Percentiles rank a stretch among this genome's conserved stretches.
phyloP scores from a whole-genome alignment of 805 yeast species.

The Lipomyces sp. region DNA sequence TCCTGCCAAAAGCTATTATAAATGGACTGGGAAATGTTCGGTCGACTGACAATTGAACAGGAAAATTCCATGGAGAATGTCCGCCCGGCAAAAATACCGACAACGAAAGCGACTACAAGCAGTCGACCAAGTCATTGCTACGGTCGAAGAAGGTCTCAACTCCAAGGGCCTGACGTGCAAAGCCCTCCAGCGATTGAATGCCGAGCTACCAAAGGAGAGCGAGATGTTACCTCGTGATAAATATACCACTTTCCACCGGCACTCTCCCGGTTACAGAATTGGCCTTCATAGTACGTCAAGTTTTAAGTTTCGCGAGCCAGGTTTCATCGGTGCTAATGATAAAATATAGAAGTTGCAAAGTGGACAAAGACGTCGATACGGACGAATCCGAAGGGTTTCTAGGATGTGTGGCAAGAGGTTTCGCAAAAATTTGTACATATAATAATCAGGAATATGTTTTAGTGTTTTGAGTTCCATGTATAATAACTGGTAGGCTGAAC shows the following conservation, averaged over 20 bases:
- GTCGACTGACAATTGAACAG: conserved; percentile 43
- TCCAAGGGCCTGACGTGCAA: conserved; percentile 42
- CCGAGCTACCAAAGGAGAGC: conserved; percentile 70
- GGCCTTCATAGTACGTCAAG: conserved; percentile 60
- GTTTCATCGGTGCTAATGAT: conserved; percentile 12
- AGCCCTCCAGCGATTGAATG: conserved; percentile 34
- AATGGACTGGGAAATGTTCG: too few species aligned
- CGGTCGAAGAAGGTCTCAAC: conserved; percentile 58
- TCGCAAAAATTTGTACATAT: not conserved
- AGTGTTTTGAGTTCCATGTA: not conserved
- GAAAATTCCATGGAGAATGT: conserved; percentile 79
- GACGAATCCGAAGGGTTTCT: conserved; percentile 34
- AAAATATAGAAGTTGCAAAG: conserved; percentile 35
- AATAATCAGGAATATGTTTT: not conserved
- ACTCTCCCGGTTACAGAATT: conserved; percentile 79
- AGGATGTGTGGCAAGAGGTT: not conserved
- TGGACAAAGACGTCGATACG: conserved; percentile 38
- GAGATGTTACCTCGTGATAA: conserved; percentile 85
- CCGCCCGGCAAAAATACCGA: conserved; percentile 78
- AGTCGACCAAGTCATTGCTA: conserved; percentile 79
- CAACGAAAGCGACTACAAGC: conserved; percentile 79
- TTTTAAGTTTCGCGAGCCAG: not conserved
- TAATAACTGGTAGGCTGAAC: not conserved
- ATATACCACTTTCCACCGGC: conserved; percentile 81
- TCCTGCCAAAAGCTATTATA: too few species aligned